Conservation (phyloP, 2,329 filamentous ascomycete species). For the Hymenoscyphus infarciens region DNA sequence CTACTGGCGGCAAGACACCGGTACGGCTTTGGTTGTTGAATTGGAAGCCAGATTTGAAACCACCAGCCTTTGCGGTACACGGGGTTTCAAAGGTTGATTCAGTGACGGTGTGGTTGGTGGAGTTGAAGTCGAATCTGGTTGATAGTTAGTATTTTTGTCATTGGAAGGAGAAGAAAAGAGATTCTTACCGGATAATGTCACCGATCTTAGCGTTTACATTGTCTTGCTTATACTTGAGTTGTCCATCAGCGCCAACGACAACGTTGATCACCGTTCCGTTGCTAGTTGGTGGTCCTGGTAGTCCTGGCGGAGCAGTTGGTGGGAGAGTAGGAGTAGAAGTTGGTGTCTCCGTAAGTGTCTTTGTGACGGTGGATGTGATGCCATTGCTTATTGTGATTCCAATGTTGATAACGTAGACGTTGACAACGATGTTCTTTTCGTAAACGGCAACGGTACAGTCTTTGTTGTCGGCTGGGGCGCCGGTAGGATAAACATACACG, state of each 20-base stretch:
- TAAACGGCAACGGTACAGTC: slow-evolving; percentile 22
- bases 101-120: slow-evolving; percentile 68
- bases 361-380: slow-evolving; percentile 13
- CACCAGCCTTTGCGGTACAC: slow-evolving; percentile 54
- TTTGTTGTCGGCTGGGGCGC: slow-evolving; percentile 8
- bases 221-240: slow-evolving; percentile 50
- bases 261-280: slow-evolving; percentile 5
- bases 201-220: slow-evolving; percentile 57
- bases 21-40: slow-evolving; percentile 58
- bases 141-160: not conserved
- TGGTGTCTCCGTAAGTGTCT: slow-evolving; percentile 9
- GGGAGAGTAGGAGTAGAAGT: slow-evolving; percentile 5
- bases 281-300: slow-evolving; percentile 4
- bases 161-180: not conserved
- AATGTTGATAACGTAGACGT: slow-evolving; percentile 15
- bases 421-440: slow-evolving; percentile 17
- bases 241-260: slow-evolving; percentile 15
- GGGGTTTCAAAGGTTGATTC: slow-evolving; percentile 65
- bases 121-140: slow-evolving; percentile 59
- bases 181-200: slow-evolving; percentile 54
- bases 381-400: slow-evolving; percentile 17
- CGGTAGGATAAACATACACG: slow-evolving; percentile 23
- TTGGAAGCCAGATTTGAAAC: slow-evolving; percentile 64
- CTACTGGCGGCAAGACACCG: slow-evolving; percentile 12
- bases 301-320: slow-evolving; percentile 4